A percentile compares a stretch with the other conserved stretches of the same genome.
Conservation (phyloP, 495 filamentous ascomycete genomes). For the Neurospora africana region DNA sequence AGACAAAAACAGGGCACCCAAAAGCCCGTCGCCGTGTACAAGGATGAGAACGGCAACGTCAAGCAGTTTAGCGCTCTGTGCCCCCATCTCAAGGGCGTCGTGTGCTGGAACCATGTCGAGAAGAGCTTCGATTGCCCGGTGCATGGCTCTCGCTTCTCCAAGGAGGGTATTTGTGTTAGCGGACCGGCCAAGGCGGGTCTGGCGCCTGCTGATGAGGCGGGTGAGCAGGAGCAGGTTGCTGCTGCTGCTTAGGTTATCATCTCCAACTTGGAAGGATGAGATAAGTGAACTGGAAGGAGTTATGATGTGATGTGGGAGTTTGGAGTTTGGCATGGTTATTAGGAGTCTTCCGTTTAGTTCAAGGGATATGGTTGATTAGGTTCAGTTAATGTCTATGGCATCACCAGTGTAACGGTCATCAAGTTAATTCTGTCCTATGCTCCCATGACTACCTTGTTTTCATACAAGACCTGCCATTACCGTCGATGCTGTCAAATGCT, state of each 20-base stretch:
- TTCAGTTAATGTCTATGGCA: too few relatives aligned
- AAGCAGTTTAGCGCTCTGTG: conserved; percentile 43
- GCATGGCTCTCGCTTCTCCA: conserved; percentile 45
- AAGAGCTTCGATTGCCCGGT: conserved; percentile 47
- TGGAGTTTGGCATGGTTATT: not conserved
- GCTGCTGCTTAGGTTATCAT: not conserved
- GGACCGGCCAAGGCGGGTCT: conserved; percentile 39
- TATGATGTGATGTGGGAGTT: not conserved
- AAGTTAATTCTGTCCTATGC: too few relatives aligned
- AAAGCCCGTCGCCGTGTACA: conserved; percentile 45
- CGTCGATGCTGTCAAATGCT: too few relatives aligned
- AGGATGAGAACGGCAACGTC: conserved; percentile 42
- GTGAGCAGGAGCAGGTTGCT: conserved; percentile 9
- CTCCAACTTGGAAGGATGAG: not conserved
- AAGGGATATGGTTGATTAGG: too few relatives aligned
- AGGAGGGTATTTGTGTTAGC: conserved; percentile 39
- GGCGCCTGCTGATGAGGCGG: conserved; percentile 12
- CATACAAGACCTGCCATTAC: too few relatives aligned
- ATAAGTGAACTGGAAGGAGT: not conserved
- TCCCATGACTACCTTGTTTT: too few relatives aligned
- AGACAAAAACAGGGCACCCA: conserved; percentile 1
- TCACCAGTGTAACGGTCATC: too few relatives aligned
- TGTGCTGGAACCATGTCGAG: conserved; percentile 46
- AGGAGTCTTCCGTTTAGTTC: too few relatives aligned
- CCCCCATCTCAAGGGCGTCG: conserved; percentile 45